phyloP scores from a whole-genome alignment of 306 rosid genomes.

The Casuarina cunninghamiana region DNA sequence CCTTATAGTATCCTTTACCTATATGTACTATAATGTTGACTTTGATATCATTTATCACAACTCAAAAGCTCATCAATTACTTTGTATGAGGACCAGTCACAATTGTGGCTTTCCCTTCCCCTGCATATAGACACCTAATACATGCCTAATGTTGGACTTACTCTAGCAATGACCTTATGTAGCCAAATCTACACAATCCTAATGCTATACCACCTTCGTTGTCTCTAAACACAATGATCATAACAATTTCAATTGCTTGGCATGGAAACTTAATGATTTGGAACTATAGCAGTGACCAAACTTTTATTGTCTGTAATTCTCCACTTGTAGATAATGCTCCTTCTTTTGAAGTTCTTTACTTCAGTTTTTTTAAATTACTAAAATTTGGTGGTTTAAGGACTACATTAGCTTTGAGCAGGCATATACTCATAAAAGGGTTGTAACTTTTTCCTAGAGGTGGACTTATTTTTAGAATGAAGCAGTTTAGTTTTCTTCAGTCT shows the following conservation, averaged over 20 bases:
- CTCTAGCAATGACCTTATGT: background rate
- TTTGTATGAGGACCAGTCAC: background rate
- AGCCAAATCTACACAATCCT: background rate
- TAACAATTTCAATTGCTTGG: background rate
- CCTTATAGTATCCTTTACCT: too few relatives aligned
- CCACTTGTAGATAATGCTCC: background rate
- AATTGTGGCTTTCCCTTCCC: background rate
- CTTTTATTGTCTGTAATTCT: background rate
- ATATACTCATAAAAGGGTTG: background rate
- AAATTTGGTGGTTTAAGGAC: background rate
- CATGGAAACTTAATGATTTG: background rate
- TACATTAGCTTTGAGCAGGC: background rate
- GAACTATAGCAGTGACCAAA: background rate
- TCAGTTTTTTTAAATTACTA: background rate
- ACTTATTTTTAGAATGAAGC: background rate
- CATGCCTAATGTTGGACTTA: background rate
- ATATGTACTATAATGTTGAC: too few relatives aligned
- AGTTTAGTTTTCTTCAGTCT: background rate
- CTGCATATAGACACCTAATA: background rate
- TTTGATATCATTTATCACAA: background rate
- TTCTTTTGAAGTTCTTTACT: background rate
- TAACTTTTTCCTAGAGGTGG: background rate
- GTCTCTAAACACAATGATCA: background rate
- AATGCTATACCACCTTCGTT: background rate
- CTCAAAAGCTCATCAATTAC: background rate